A percentile compares a stretch with the other conserved stretches of the same genome.
Conservation (phyloP, 371 early-diverging fungal genomes). For the Rhizomucor miehei region DNA sequence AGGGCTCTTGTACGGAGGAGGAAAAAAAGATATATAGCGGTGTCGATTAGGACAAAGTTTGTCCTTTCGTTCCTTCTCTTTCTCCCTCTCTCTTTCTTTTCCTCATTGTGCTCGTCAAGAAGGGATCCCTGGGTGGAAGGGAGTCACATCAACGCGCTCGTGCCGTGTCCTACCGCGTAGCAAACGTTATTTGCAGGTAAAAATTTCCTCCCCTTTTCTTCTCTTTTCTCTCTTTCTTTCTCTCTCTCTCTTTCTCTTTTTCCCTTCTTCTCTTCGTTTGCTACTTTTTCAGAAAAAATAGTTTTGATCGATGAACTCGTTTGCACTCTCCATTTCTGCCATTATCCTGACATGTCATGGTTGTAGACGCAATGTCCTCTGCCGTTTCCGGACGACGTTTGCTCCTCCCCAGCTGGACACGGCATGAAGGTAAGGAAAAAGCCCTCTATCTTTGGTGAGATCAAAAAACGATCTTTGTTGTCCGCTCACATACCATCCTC, state of each 20-base stretch:
- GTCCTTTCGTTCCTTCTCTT: constrained; percentile 2
- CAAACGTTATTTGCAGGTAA: no score
- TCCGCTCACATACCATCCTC: neutral
- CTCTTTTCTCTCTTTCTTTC: neutral
- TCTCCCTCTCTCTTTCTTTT: constrained; percentile 4
- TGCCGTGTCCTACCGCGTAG: no score
- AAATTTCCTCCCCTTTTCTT: no score
- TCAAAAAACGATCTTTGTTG: no score
- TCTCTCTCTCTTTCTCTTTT: constrained; percentile 6
- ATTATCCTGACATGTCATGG: constrained; percentile 1
- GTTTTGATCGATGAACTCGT: neutral
- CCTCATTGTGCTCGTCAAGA: neutral
- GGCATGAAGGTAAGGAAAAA: no score
- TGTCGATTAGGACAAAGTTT: constrained; percentile 1
- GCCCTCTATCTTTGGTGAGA: no score
- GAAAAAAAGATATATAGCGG: neutral
- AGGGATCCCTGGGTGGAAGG: no score
- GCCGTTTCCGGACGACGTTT: neutral
- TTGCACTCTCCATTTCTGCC: neutral
- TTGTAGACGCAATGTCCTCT: no score
- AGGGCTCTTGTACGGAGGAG: neutral
- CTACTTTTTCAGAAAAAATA: neutral
- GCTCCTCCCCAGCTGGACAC: neutral
- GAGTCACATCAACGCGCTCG: no score
- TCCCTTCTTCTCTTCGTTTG: constrained; percentile 6